Evolutionary conservation across 306 rosid genomes (phyloP).

Genomic region (Clitoria ternatea): DNA sequence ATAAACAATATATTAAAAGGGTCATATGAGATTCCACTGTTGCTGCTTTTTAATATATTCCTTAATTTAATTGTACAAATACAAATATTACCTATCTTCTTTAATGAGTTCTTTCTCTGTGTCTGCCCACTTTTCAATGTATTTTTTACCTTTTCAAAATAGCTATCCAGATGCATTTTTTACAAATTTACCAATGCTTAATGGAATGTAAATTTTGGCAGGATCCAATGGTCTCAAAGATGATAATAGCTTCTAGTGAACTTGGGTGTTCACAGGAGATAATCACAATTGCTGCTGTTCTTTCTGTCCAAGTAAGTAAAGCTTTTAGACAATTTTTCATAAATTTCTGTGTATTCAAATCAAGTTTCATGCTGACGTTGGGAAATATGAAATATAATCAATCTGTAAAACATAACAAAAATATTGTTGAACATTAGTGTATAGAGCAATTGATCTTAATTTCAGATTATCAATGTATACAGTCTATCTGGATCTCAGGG

Average conservation of each 20-base stretch:
- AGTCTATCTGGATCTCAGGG: conserved; percentile 87
- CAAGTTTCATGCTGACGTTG: neutral
- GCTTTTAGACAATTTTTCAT: conserved; percentile 1
- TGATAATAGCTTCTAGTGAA: conserved; percentile 78
- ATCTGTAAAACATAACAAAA: neutral
- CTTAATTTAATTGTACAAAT: neutral
- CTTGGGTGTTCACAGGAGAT: conserved; percentile 95
- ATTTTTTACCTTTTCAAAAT: neutral
- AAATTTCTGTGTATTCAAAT: neutral
- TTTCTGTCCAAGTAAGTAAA: conserved; percentile 84
- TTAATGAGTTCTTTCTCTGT: neutral
- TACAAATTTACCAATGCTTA: neutral
- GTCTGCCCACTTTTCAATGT: neutral
- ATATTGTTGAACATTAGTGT: neutral
- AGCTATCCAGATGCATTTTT: conserved; percentile 6
- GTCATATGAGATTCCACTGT: neutral
- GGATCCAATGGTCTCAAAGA: conserved; percentile 97
- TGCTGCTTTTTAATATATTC: neutral
- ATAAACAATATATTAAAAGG: neutral
- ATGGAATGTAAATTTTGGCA: conserved; percentile 26
- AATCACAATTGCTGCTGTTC: conserved; percentile 79
- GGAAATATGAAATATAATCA: conserved; percentile 11
- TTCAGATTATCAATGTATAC: conserved; percentile 34
- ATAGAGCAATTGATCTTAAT: conserved; percentile 24
- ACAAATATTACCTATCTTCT: neutral